Evolutionary conservation across 2,329 filamentous ascomycete genomes (phyloP).

Genomic region (Aspergillus sp.): DNA sequence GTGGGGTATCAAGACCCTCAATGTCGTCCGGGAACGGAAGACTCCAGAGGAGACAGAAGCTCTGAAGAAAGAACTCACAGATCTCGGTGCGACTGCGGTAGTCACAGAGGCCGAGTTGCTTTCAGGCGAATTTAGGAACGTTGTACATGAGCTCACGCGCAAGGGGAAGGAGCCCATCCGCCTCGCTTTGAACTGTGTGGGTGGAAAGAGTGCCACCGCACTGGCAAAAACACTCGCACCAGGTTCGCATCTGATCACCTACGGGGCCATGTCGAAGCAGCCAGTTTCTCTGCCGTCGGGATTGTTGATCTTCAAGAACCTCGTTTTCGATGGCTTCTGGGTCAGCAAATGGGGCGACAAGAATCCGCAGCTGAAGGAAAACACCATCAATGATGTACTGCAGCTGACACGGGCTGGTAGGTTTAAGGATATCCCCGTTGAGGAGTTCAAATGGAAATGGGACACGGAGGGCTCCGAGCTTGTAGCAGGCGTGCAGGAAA

Average conservation of each 20-base stretch:
- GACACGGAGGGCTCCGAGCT: constrained; percentile 72
- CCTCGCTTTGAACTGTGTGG: constrained; percentile 89
- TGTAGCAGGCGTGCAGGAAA: constrained; percentile 75
- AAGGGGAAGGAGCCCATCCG: constrained; percentile 71
- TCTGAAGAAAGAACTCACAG: constrained; percentile 62
- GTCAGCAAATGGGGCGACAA: constrained; percentile 83
- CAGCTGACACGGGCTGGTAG: constrained; percentile 71
- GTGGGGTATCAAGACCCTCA: constrained; percentile 90
- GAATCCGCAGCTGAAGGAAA: constrained; percentile 71
- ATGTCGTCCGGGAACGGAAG: constrained; percentile 76
- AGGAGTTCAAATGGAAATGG: constrained; percentile 80
- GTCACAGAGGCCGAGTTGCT: constrained; percentile 63
- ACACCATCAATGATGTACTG: constrained; percentile 83
- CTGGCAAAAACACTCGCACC: constrained; percentile 73
- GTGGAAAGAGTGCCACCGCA: constrained; percentile 77
- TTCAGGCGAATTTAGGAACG: constrained; percentile 47
- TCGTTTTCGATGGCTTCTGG: constrained; percentile 92
- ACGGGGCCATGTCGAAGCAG: constrained; percentile 92
- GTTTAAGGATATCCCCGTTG: constrained; percentile 81
- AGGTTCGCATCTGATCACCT: constrained; percentile 79
- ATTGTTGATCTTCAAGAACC: constrained; percentile 88
- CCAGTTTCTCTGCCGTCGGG: constrained; percentile 79
- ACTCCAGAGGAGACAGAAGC: constrained; percentile 65
- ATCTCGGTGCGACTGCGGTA: constrained; percentile 64
- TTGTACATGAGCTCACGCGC: constrained; percentile 68